phyloP scores from a whole-genome alignment of 2,329 filamentous ascomycete species.

The Talaromyces marneffei region DNA sequence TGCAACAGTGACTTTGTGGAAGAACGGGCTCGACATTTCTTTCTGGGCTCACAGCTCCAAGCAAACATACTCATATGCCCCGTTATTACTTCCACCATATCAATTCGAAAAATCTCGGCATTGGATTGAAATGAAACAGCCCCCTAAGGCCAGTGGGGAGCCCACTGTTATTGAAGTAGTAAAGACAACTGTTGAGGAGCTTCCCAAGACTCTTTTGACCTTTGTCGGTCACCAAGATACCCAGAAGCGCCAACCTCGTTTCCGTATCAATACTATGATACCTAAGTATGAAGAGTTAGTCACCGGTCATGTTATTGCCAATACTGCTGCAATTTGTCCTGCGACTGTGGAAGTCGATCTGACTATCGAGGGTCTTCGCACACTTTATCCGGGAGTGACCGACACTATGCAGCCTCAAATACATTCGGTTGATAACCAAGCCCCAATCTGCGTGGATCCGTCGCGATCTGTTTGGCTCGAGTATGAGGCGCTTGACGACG shows the following conservation, averaged over 20 bases:
- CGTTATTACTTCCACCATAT: constrained; percentile 28
- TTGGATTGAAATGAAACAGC: constrained; percentile 23
- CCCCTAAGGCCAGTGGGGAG: neutral
- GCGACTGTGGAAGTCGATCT: constrained; percentile 35
- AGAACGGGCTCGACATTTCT: constrained; percentile 17
- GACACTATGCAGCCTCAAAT: constrained; percentile 23
- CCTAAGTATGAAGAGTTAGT: constrained; percentile 32
- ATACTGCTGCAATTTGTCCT: constrained; percentile 37
- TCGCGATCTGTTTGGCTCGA: constrained; percentile 25
- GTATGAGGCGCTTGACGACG: constrained; percentile 16
- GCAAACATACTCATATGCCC: constrained; percentile 18
- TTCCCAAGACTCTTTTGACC: constrained; percentile 21
- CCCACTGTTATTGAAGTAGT: neutral
- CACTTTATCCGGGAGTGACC: neutral
- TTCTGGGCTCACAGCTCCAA: constrained; percentile 26
- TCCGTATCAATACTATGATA: constrained; percentile 38
- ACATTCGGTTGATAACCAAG: constrained; percentile 26
- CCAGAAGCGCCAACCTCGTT: constrained; percentile 20
- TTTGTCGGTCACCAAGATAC: constrained; percentile 21
- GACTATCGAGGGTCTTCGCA: constrained; percentile 27
- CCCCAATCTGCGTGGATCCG: constrained; percentile 28
- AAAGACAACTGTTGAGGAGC: neutral
- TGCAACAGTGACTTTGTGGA: constrained; percentile 23
- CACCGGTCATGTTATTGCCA: constrained; percentile 35
- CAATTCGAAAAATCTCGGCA: constrained; percentile 28